Percentiles rank a stretch among this genome's conserved stretches.
phyloP scores from a whole-genome alignment of 192 early-diverging fungal species.

The Kickxella alabastrina region DNA sequence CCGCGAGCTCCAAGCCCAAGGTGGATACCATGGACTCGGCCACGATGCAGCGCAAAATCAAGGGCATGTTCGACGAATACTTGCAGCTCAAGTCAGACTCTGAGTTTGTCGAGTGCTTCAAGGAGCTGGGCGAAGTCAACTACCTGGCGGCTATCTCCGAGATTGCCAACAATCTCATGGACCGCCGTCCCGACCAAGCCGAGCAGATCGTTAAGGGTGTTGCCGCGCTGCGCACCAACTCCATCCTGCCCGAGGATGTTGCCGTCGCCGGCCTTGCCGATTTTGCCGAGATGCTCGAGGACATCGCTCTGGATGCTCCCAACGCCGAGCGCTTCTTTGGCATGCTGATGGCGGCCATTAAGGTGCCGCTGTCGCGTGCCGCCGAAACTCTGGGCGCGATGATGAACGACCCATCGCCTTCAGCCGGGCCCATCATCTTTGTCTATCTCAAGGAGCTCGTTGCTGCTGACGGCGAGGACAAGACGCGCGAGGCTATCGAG shows the following conservation, averaged over 20 bases:
- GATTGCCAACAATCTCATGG: conserved; percentile 62
- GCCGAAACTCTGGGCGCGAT: conserved; percentile 40
- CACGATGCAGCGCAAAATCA: conserved; percentile 51
- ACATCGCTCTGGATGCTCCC: conserved; percentile 70
- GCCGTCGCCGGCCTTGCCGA: conserved; percentile 55
- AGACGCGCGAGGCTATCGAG: conserved; percentile 28
- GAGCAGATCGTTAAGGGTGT: conserved; percentile 54
- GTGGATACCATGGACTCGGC: conserved; percentile 40
- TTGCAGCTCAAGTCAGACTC: conserved; percentile 53
- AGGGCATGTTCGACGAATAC: conserved; percentile 63
- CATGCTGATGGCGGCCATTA: conserved; percentile 55
- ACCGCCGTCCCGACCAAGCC: conserved; percentile 55
- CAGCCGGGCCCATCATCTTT: conserved; percentile 21
- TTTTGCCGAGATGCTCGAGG: conserved; percentile 60
- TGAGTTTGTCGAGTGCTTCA: conserved; percentile 64
- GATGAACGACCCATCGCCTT: conserved; percentile 25
- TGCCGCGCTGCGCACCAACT: conserved; percentile 43
- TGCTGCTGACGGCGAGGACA: conserved; percentile 17
- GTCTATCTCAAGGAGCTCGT: conserved; percentile 35
- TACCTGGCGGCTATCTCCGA: conserved; percentile 55
- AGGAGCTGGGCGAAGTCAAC: conserved; percentile 64
- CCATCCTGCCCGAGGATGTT: conserved; percentile 49
- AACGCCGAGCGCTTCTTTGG: conserved; percentile 62
- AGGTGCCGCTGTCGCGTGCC: conserved; percentile 51
- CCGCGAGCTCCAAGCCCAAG: conserved; percentile 7